Base-by-base conservation (phyloP, 768 basidiomycete genomes). In the Amanita rubescens region DNA sequence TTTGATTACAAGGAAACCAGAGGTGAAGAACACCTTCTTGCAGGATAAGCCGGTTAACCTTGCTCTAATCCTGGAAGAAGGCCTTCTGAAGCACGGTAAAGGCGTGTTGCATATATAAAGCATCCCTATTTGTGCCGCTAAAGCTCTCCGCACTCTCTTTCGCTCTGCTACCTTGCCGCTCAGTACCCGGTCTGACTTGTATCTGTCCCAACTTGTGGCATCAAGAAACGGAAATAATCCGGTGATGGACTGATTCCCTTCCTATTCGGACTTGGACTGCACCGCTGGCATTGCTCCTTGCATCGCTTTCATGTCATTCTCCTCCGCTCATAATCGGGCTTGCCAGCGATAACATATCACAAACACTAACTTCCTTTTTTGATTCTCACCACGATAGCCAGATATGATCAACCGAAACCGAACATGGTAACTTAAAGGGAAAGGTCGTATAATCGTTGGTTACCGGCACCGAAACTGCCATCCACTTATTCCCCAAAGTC, bases 281-380 rank as follows among this genome's bases (percentile, higher is more conserved):
- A 19, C 39, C 8, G n/a, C n/a, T 38, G 37, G 15, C n/a, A 17
- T 17, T 20, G 8, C 22, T 12, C 27, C n/a, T 17, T 19, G 12
- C 2, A 34, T 20, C 35, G 32, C 22, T 33, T 50, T 24, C 49
- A 3, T 27, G 1, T 8, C n/a, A 14, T 15, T 19, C 5, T 20
- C 5, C n/a, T 11, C 10, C 33, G 14, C 19, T 11, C 11, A 19
- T 19, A 11, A 33, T n/a, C 25, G 11, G 14, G n/a, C n/a, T 17
- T 34, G n/a, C n/a, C n/a, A n/a, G n/a, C 17, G 4, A 24, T 24
- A 1, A 4, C 24, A 42, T 30, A 6, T 30, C 24, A 19, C 25
- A 10, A 51, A 51, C 50, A 51, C 50, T 51, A 51, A 42, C 39
- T 51, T 51, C 50, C 50, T 51, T 34, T 51, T 51, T 42, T n/a